Evolutionary conservation across 306 rosid genomes (phyloP), one percentile per base, ranked within the genome.

Genomic region (Trifolium dubium): DNA sequence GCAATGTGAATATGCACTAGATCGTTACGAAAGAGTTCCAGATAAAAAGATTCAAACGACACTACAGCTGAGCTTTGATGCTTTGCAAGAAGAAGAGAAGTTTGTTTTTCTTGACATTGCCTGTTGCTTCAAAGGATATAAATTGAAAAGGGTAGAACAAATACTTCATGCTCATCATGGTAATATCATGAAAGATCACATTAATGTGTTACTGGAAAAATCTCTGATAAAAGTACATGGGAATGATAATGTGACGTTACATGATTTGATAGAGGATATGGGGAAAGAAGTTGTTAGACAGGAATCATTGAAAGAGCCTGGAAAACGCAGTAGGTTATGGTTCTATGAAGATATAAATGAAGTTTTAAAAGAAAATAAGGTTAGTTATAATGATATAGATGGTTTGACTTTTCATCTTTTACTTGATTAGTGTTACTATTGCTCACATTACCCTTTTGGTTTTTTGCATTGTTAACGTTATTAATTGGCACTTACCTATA

Each of bases 61-160:
- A 7, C 73, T 78, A 15, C 13, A 73, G 34, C 4, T 73, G 64
- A 79, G 76, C 41, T 79, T 6, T 73, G 79, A 79, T 73, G 56
- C 19, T 39, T 67, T 79, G 35, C 75, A 67, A 8, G 55, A 56
- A 10, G 59, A 65, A 10, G 79, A 73, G 37, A 43, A 72, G 10
- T 13, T 2, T 34, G 11, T 66, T 44, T 72, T 79, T 34, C 78
- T 79, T 44, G 75, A 79, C 32, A 72, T 72, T 63, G 63, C 75
- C 0, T 51, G 72, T 64, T 50, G 39, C 17, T 74, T 74, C 13
- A 64, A 51, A 14, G 64, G 43, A 50, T 19, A 2, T 19, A 0
- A 0, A 3, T 51, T 50, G 64, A 31, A 0, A 35, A 2, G 14
- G 2, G 13, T 74, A 0, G 14, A 64, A 74, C 4, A 14, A 8